A percentile compares a stretch with the other conserved stretches of the same genome.
Evolutionary conservation across 345 rosid species (phyloP).

Genomic region (Populus ilicifolia): DNA sequence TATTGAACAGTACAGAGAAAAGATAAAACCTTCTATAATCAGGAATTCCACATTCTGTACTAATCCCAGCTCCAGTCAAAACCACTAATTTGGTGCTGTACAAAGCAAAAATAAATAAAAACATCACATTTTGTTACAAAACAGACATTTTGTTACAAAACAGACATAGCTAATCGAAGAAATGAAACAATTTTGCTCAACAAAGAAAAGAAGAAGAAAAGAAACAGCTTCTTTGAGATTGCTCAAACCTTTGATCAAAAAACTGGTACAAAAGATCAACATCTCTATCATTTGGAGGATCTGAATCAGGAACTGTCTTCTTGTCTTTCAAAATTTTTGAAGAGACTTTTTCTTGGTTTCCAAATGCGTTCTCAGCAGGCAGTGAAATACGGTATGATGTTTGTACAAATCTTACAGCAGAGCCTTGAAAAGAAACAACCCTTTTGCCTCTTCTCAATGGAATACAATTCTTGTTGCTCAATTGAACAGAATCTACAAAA

Average conservation of each 20-base stretch:
- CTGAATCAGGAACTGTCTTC: constrained; percentile 73
- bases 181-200: too few relatives aligned
- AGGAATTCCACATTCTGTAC: constrained; percentile 95
- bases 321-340: constrained; percentile 41
- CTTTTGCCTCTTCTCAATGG: constrained; percentile 20
- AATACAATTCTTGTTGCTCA: too few relatives aligned
- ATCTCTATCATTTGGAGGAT: constrained; percentile 64
- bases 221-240: too few relatives aligned
- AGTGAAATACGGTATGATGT: constrained; percentile 51
- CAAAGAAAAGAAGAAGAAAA: too few relatives aligned
- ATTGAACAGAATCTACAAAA: constrained; percentile 27
- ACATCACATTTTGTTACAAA: too few relatives aligned
- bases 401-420: constrained; percentile 35
- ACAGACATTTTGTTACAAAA: too few relatives aligned
- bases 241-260: constrained; percentile 57
- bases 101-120: not conserved
- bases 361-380: constrained; percentile 24
- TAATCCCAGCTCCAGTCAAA: constrained; percentile 89
- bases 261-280: constrained; percentile 52
- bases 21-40: constrained; percentile 78
- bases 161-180: too few relatives aligned
- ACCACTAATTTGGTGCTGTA: constrained; percentile 66
- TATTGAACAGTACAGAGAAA: not conserved
- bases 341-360: constrained; percentile 27
- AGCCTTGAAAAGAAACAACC: constrained; percentile 22